Base-by-base conservation (phyloP, 805 yeast species). In the Lipomyces sp. region DNA sequence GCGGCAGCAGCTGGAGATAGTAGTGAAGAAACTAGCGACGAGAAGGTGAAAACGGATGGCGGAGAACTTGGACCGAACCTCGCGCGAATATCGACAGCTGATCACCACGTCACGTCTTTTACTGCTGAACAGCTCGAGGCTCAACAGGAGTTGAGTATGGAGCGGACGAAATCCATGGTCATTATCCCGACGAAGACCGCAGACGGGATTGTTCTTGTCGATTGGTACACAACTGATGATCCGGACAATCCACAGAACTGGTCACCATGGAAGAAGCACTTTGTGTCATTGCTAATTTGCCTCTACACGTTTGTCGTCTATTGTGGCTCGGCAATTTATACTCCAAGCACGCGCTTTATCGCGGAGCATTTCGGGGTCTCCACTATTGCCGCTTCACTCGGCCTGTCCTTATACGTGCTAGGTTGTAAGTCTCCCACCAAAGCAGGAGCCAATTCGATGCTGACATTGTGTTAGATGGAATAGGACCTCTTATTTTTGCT, bases 401-500 rank as follows among this genome's bases (percentile, higher is more conserved):
- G 87, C 2, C 77, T 87, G 71, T 77, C 87, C 0, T 67, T 85
- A 48, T 87, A 83, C 68, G 86, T 86, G 7, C 70, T 85, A 35
- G 90, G 89, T 7, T 86, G 86, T 72, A 90, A 59, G 60, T 85
- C 29, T 24, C 24, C 24, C 24, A 24, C 24, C 1, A 24, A 24
- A 24, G 55, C 48, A 61, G 42, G 53, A 15, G 8, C 42, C 13
- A 8, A 15, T 3, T 37, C 15, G 42, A 15, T 37, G 42, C 42
- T 37, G 15, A 3, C 1, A 11, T 11, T 37, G 15, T 4, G 42
- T 15, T 37, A 37, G 13, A 11, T 10, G 42, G 13, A 37, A 37
- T 37, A 89, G 89, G 0, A 24, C 89, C 89, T 1, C 77, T 86
- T 78, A 68, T 85, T 1, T 83, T 85, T 61, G 83, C 88, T 0